Conservation (phyloP, 495 filamentous ascomycete genomes). For the Lasiosphaeria hispida region DNA sequence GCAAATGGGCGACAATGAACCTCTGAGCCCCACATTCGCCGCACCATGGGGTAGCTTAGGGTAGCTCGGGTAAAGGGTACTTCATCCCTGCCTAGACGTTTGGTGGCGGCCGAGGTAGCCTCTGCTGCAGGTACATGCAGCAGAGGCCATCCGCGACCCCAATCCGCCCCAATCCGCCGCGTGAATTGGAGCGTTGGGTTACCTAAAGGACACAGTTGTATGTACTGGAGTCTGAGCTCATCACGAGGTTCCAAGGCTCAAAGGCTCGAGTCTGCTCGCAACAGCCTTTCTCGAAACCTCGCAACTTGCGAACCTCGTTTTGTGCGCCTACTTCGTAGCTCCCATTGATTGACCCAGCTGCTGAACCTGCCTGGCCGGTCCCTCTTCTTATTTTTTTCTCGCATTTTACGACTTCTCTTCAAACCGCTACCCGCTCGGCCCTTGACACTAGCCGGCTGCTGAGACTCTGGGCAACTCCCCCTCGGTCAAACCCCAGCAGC, state of each 20-base stretch:
- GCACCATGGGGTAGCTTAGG: background rate
- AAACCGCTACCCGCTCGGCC: too few species aligned
- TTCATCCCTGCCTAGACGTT: background rate
- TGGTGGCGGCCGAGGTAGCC: background rate
- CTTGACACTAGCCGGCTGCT: too few species aligned
- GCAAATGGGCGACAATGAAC: too few species aligned
- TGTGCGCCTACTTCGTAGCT: too few species aligned
- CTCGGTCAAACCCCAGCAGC: background rate
- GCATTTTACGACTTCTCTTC: too few species aligned
- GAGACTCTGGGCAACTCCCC: background rate
- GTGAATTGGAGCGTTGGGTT: background rate
- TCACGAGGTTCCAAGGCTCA: background rate
- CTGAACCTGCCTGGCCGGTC: too few species aligned
- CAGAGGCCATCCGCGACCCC: too few species aligned
- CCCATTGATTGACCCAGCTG: too few species aligned
- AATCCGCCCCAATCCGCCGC: too few species aligned
- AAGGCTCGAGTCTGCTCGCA: background rate
- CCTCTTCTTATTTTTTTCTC: too few species aligned
- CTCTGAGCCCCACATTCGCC: too few species aligned
- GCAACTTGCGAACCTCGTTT: too few species aligned
- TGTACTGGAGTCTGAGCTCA: conserved; percentile 2
- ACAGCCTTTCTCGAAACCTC: background rate
- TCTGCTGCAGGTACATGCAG: background rate
- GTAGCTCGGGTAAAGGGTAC: background rate
- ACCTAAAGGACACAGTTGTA: background rate